Conservation (phyloP, 805 yeast species). For the Peterozyma toletana region DNA sequence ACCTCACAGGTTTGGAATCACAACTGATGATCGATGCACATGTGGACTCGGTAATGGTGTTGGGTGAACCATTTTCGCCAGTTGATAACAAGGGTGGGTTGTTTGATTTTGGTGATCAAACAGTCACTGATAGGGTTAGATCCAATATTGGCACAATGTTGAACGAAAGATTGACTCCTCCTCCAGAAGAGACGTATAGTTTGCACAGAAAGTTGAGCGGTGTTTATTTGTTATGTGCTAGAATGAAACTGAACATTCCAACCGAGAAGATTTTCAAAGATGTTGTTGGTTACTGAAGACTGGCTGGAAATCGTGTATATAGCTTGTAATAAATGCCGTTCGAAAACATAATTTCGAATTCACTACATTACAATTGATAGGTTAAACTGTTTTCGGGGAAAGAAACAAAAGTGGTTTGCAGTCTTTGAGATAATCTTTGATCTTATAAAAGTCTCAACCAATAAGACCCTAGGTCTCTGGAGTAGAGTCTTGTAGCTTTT, state of each 20-base stretch:
- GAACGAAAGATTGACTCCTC: constrained; percentile 87
- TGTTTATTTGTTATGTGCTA: constrained; percentile 82
- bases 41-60: constrained; percentile 78
- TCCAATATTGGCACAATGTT: constrained; percentile 85
- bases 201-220: constrained; percentile 94
- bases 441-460: too few species aligned
- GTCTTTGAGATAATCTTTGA: too few species aligned
- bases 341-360: too few species aligned
- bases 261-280: constrained; percentile 72
- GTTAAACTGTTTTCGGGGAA: too few species aligned
- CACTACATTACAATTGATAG: too few species aligned
- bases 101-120: constrained; percentile 76
- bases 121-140: constrained; percentile 90
- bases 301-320: too few species aligned
- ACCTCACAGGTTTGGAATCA: constrained; percentile 86
- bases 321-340: too few species aligned
- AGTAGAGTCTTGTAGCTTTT: too few species aligned
- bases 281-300: constrained; percentile 44
- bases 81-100: constrained; percentile 35
- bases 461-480: too few species aligned
- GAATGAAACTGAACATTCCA: constrained; percentile 76
- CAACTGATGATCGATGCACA: constrained; percentile 87
- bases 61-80: constrained; percentile 86
- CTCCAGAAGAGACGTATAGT: constrained; percentile 98
- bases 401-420: too few species aligned